Base-by-base conservation (phyloP, 2,329 filamentous ascomycete species). In the Cytospora schulzeri region DNA sequence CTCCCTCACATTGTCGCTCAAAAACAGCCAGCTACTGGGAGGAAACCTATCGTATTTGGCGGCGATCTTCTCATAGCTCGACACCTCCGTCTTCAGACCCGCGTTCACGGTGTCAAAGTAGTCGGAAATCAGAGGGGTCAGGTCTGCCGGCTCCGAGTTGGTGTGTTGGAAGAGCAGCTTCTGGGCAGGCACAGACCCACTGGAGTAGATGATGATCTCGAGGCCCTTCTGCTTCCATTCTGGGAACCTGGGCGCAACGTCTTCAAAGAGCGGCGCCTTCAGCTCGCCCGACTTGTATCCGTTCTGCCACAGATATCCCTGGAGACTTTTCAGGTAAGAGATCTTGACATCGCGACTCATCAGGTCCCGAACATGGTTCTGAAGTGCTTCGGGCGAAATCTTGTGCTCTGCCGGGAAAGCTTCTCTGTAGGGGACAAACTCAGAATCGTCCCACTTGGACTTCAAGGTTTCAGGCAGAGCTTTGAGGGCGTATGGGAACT, bases 61-160 rank as follows among this genome's bases (percentile, higher is more conserved):
- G 56, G 84, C 80, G 69, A 93, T 93, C 70, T 80, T 85, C 69
- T 78, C 75, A 76, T 94, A 95, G 74, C 91, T 93, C 26, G 74
- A 75, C 48, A 77, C 74, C 70, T 92, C 85, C 54, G 83, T 85
- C 80, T 95, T 95, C 63, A 85, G 82, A 1, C 91, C 91, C 35
- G 91, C 91, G 74, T 91, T 94, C 65, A 91, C 85, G 4, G 91
- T 94, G 75, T 95, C 91, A 73, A 92, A 94, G 82, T 87, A 92
- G 69, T 83, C 88, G 53, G 79, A 80, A 65, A 92, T 83, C 63
- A 85, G 74, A 1, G 78, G 77, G 4, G 81, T 84, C 70, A 91
- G 74, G 73, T 92, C 86, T n/a, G 82, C 78, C 22, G 81, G 81
- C 66, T 82, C 77, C 9, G 84, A 81, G 67, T 85, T 79, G 51